Conservation (phyloP, 305 asterid species). For the Fraxinus nigra region DNA sequence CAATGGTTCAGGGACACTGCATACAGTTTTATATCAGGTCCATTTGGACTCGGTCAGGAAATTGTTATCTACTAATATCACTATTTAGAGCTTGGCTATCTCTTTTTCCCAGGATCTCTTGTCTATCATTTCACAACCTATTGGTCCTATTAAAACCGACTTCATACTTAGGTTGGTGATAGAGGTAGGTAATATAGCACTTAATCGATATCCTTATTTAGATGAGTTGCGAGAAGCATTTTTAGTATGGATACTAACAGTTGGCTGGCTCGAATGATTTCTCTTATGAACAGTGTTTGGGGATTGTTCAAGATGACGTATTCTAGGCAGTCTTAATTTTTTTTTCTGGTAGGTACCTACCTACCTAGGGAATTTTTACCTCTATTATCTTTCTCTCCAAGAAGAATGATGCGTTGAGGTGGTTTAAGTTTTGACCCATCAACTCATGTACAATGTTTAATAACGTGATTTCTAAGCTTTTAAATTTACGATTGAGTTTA, state of each 20-base stretch:
- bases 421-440: not conserved
- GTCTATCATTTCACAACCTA: not conserved
- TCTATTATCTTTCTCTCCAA: not conserved
- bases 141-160: not conserved
- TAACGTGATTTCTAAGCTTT: not conserved
- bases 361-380: not conserved
- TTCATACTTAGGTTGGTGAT: not conserved
- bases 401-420: not conserved
- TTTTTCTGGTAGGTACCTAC: not conserved
- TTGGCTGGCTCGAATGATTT: not conserved
- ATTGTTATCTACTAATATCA: too few relatives aligned
- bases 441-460: not conserved
- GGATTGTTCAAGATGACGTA: too few relatives aligned
- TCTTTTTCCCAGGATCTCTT: not conserved
- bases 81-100: not conserved
- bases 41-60: too few relatives aligned
- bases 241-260: not conserved
- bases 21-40: too few relatives aligned
- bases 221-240: not conserved
- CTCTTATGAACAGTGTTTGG: not conserved
- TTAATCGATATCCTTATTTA: not conserved
- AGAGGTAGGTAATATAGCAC: not conserved
- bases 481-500: not conserved
- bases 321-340: not conserved
- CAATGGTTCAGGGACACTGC: too few relatives aligned